phyloP scores from a whole-genome alignment of 2,329 filamentous ascomycete species.

The Uncinocarpus reesii region DNA sequence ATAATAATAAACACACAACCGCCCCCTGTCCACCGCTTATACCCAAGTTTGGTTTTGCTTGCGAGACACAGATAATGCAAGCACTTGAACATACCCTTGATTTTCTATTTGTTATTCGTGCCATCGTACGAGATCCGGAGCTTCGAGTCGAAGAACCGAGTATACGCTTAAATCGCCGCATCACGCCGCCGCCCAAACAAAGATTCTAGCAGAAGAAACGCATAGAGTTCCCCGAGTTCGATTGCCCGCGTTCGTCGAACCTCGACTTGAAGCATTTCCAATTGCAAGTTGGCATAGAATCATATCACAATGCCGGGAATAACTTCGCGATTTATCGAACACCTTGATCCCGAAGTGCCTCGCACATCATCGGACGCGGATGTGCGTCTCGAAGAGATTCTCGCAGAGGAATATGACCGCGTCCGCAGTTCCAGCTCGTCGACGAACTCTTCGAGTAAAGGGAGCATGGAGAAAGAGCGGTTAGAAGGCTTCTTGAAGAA shows the following conservation, averaged over 20 bases:
- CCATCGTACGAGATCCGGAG: not conserved
- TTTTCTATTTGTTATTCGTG: not conserved
- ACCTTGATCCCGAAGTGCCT: constrained; percentile 13
- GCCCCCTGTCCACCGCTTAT: not conserved
- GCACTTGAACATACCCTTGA: not conserved
- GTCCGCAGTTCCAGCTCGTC: constrained; percentile 9
- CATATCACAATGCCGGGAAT: constrained; percentile 9
- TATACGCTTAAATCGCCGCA: not conserved
- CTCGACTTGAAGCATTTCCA: not conserved
- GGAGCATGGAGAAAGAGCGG: constrained; percentile 11
- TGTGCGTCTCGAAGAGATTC: constrained; percentile 17
- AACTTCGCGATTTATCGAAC: constrained; percentile 16
- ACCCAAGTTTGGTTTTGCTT: not conserved
- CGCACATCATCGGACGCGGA: constrained; percentile 15
- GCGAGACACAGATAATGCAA: constrained; percentile 4
- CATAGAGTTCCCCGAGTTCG: not conserved
- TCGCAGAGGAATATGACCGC: constrained; percentile 13
- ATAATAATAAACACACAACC: not conserved
- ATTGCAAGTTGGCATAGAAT: not conserved
- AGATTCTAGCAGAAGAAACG: not conserved
- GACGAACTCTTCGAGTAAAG: constrained; percentile 6
- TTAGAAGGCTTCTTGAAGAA: not conserved
- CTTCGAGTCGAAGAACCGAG: not conserved
- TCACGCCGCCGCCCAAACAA: not conserved
- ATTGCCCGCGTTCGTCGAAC: not conserved